Conservation (phyloP, 1,284 basidiomycete genomes). For the Sporisorium scitamineum region DNA sequence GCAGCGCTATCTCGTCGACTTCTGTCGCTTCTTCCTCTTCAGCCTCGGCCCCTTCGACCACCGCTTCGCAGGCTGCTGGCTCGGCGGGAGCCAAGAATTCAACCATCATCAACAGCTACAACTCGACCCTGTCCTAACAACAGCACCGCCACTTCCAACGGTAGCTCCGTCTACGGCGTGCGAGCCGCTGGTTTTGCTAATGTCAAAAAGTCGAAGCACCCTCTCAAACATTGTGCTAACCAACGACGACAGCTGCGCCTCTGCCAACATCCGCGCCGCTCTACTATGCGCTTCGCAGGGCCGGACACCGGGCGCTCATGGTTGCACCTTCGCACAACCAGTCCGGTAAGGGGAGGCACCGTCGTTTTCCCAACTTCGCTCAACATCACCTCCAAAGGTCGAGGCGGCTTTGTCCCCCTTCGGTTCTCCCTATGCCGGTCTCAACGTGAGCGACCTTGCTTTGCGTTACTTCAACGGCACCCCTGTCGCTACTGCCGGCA, state of each 20-base stretch:
- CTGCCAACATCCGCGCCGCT: slow-evolving; percentile 55
- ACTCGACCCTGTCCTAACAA: slow-evolving; percentile 34
- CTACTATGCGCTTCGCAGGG: slow-evolving; percentile 59
- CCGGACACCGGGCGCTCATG: slow-evolving; percentile 59
- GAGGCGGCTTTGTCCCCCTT: slow-evolving; percentile 45
- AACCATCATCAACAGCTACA: slow-evolving; percentile 39
- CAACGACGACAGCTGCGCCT: slow-evolving; percentile 56
- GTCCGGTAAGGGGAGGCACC: slow-evolving; percentile 61
- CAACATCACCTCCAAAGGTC: slow-evolving; percentile 51
- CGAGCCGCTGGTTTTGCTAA: slow-evolving; percentile 44
- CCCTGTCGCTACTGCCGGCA: slow-evolving; percentile 48
- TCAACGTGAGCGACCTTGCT: slow-evolving; percentile 40
- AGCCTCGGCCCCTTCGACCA: slow-evolving; percentile 9
- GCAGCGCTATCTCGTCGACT: background rate
- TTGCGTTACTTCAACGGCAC: slow-evolving; percentile 60
- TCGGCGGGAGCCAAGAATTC: slow-evolving; percentile 7
- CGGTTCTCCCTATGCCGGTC: slow-evolving; percentile 42
- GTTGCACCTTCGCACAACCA: slow-evolving; percentile 56
- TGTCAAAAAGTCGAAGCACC: slow-evolving; percentile 40
- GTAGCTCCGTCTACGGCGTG: slow-evolving; percentile 41
- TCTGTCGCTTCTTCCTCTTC: background rate
- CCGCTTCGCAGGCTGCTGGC: background rate
- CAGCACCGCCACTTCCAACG: slow-evolving; percentile 23
- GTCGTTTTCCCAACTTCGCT: slow-evolving; percentile 54
- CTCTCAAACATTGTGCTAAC: slow-evolving; percentile 62